phyloP scores from a whole-genome alignment of 192 early-diverging fungal genomes.

The Funneliformis geosporum region DNA sequence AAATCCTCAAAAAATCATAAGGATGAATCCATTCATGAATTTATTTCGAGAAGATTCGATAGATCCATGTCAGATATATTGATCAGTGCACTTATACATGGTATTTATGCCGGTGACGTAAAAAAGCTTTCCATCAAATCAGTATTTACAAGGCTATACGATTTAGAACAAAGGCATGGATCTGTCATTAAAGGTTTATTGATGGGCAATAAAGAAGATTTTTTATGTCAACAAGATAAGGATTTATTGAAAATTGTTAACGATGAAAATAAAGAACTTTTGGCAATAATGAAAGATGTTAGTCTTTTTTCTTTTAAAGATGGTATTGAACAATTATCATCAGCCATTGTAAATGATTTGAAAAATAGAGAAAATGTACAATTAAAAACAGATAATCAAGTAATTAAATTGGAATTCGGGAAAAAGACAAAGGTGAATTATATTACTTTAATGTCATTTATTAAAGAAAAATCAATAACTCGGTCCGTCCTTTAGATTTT shows the following conservation, averaged over 20 bases:
- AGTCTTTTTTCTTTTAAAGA: conserved; percentile 84
- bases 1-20: conserved; percentile 12
- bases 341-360: conserved; percentile 58
- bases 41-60: conserved; percentile 80
- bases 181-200: conserved; percentile 55
- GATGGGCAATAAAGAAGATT: conserved; percentile 28
- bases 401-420: conserved; percentile 45
- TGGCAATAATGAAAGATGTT: conserved; percentile 48
- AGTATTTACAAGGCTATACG: conserved; percentile 71
- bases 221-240: conserved; percentile 7
- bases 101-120: conserved; percentile 90
- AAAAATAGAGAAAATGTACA: conserved; percentile 55
- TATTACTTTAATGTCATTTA: neutral
- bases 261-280: conserved; percentile 15
- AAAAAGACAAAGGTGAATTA: conserved; percentile 43
- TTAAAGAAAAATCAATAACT: neutral
- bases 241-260: neutral
- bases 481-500: conserved; percentile 31
- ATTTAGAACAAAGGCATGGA: conserved; percentile 63
- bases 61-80: conserved; percentile 73
- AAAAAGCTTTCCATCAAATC: conserved; percentile 75
- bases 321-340: conserved; percentile 73
- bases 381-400: conserved; percentile 48
- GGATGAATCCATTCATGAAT: conserved; percentile 87
- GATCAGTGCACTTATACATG: conserved; percentile 87